phyloP scores from a whole-genome alignment of 1,284 basidiomycete species.

The Ceratobasidium sp. region DNA sequence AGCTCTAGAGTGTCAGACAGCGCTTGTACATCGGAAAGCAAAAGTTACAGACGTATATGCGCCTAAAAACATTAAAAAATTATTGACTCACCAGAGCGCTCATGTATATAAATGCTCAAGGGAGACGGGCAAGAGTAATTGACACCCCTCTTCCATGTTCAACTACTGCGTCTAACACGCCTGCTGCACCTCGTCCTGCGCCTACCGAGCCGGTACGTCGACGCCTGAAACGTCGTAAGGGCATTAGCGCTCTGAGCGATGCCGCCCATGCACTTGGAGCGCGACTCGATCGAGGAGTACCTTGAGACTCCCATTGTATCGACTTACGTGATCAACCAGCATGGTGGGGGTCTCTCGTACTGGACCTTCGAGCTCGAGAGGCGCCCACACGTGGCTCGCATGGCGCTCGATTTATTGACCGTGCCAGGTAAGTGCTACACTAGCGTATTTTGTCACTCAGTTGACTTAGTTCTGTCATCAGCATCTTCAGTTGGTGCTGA shows the following conservation, averaged over 20 bases:
- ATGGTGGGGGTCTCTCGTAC: conserved; percentile 9
- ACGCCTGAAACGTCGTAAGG: conserved; percentile 19
- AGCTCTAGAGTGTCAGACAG: not conserved
- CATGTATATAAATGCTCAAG: not conserved
- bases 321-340: not conserved
- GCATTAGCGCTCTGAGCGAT: not conserved
- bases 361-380: not conserved
- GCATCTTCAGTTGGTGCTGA: conserved; percentile 19
- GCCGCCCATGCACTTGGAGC: not conserved
- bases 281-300: conserved; percentile 22
- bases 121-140: not conserved
- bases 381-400: conserved; percentile 1
- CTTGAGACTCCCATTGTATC: conserved; percentile 2
- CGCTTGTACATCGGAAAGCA: not conserved
- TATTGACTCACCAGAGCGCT: not conserved
- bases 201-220: conserved; percentile 3
- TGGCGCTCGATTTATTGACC: conserved; percentile 11
- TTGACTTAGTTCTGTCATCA: not conserved
- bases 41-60: not conserved
- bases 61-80: not conserved
- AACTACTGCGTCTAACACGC: not conserved
- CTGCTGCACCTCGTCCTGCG: not conserved
- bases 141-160: not conserved
- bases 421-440: not conserved
- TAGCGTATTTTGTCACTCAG: not conserved